Base-by-base conservation (phyloP, 2,329 filamentous ascomycete genomes). In the Penicillium sp. region DNA sequence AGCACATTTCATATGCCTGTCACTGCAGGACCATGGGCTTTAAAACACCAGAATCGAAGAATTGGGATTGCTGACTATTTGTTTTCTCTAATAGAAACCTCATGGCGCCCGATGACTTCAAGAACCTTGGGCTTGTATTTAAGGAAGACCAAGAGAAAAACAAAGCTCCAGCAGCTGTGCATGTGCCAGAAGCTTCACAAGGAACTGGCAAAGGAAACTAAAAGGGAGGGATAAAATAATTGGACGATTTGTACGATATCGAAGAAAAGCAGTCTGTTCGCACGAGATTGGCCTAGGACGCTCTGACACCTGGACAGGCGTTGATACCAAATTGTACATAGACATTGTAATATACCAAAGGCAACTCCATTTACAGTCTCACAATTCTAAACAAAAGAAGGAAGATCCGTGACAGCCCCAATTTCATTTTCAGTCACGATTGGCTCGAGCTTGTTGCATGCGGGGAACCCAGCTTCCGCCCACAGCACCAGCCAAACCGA, bases 91-190 rank as follows among this genome's bases (percentile, higher is more conserved):
- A 29, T 66, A 92, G 92, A 65, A 97, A 98, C 71, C 80, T 99
- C 31, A 99, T 99, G 95, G 93, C 93, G 8, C 91, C 85, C 65
- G 95, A 99, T 70, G 90, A 96, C 58, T 95, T 98, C 76, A 91
- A 90, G 75, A 99, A 99, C 70, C 80, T 99, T 41, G 95, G 95
- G 0, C 95, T 96, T 66, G 78, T 80, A 6, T 80, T 84, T 58
- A 82, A 85, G 45, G 74, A 76, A 24, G 63, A 68, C 4, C 62
- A 66, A 33, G 50, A 58, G 21, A 61, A 67, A 35, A 56, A 52
- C 10, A 49, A 52, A n/a, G 26, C 52, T 1, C 21, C 59, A 13
- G 24, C 59, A 13, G 26, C 54, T 19, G 46, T 52, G 41, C 16
- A 52, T 27, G 5, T 46, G 14, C 9, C 50, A 11, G 21, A 33